Base-by-base conservation (phyloP, 176 grass and related monocot species). In the Typha latifolia region DNA sequence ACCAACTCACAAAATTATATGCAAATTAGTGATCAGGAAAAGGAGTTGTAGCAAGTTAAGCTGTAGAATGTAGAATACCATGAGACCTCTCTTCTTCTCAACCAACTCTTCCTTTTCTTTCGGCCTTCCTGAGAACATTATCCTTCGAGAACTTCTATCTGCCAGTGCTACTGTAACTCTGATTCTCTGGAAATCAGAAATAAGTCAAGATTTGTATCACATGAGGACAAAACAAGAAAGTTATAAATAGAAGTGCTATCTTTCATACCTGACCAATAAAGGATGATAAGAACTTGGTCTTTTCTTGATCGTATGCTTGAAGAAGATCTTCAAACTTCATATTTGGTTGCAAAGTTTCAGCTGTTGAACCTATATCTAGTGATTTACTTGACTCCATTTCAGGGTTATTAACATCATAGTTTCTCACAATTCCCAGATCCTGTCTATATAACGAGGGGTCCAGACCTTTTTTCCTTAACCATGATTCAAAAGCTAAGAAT, bases 251-350 rank as follows among this genome's bases (percentile, higher is more conserved):
- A 10, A 43, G 37, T 43, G 37, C 53, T 59, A 22, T 26, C 21
- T 32, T 69, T 64, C 78, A 92, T 89, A 99, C 94, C 84, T 93
- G 88, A 77, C 83, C 94, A 55, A 99, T 84, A 71, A 99, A 90
- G 67, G 94, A 99, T 79, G 94, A 93, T 77, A 99, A 80, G 74
- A 93, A 99, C 65, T 81, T 80, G 63, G 81, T 80, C 73, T 99
- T 99, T 76, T 99, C 94, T 81, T 66, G 67, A 61, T 90, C 74
- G 29, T 93, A 93, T 70, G 77, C 78, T 16, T 70, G 62, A 52
- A 90, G 84, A 87, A 99, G 81, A 71, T 85, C 83, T 77, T 85
- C 81, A 77, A 78, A 87, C 77, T 90, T 93, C n/a, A 70, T 48
- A 29, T 70, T 76, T 74, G 89, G 78, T 62, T 64, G 64, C 50